Evolutionary conservation across 345 rosid genomes (phyloP).

Genomic region (Eucalyptus curtisii): DNA sequence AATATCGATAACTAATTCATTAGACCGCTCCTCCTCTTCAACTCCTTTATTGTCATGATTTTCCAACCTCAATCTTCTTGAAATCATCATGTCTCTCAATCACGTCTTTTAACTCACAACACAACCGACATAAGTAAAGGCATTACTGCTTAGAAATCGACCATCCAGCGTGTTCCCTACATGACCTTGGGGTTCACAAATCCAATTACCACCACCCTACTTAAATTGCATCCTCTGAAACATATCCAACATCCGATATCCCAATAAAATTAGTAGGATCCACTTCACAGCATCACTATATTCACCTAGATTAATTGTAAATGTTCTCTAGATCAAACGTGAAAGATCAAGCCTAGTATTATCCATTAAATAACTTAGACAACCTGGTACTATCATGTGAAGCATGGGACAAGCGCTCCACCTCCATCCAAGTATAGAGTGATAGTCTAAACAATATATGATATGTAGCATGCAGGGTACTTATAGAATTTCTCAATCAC

Average conservation of each 20-base stretch:
- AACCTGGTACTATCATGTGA: not conserved
- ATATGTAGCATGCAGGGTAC: not conserved
- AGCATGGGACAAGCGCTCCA: not conserved
- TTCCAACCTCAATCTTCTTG: not conserved
- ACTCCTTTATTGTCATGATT: not conserved
- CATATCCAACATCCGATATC: not conserved
- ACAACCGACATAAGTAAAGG: not conserved
- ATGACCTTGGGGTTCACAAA: not conserved
- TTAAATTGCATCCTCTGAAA: not conserved
- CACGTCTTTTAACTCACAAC: not conserved
- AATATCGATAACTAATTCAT: not conserved
- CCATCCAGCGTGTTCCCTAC: not conserved
- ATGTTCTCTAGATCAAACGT: not conserved
- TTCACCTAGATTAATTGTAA: not conserved
- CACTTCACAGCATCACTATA: not conserved
- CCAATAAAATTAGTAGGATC: not conserved
- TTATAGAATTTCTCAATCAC: not conserved
- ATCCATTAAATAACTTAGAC: not conserved
- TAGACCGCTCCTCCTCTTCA: not conserved
- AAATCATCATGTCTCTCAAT: not conserved
- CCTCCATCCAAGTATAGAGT: not conserved
- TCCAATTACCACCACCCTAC: not conserved
- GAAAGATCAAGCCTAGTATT: not conserved
- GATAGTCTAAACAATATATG: not conserved
- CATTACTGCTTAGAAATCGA: not conserved